phyloP scores from a whole-genome alignment of 495 filamentous ascomycete genomes.

The Penicillium verhagenii region DNA sequence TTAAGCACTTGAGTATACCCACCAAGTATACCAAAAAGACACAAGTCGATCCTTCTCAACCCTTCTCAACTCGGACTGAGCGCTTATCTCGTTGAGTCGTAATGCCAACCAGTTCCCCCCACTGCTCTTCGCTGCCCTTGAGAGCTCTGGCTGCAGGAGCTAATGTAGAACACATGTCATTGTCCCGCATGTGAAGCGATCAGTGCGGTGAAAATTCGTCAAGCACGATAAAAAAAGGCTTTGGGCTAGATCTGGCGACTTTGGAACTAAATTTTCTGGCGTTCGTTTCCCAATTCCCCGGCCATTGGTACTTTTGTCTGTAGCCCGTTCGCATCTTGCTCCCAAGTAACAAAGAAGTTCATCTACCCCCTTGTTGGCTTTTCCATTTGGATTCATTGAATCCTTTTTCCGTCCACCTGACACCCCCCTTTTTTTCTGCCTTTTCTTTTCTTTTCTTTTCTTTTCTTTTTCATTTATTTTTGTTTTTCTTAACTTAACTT shows the following conservation, averaged over 20 bases:
- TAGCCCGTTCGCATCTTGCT: not conserved
- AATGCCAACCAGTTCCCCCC: conserved; percentile 8
- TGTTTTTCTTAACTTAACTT: too few relatives aligned
- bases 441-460: not conserved
- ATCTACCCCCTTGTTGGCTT: not conserved
- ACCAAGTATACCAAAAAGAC: not conserved
- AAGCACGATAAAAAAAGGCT: not conserved
- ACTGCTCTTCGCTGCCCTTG: conserved; percentile 15
- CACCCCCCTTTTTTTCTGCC: conserved; percentile 1
- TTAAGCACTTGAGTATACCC: not conserved
- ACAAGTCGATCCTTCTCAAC: not conserved
- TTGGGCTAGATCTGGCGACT: conserved; percentile 1
- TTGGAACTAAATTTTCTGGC: not conserved
- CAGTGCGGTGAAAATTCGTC: conserved; percentile 14
- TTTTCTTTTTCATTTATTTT: too few relatives aligned
- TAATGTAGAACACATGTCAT: conserved; percentile 27
- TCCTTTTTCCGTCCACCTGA: conserved; percentile 14
- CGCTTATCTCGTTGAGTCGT: conserved; percentile 25
- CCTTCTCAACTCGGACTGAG: conserved; percentile 18
- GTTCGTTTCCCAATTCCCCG: not conserved
- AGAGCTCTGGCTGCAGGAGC: conserved; percentile 19
- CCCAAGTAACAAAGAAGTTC: not conserved
- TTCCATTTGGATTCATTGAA: not conserved
- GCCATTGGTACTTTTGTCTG: not conserved
- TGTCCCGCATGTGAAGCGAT: conserved; percentile 26